phyloP scores from a whole-genome alignment of 129 eudicot species.

The Saposhnikovia divaricata region DNA sequence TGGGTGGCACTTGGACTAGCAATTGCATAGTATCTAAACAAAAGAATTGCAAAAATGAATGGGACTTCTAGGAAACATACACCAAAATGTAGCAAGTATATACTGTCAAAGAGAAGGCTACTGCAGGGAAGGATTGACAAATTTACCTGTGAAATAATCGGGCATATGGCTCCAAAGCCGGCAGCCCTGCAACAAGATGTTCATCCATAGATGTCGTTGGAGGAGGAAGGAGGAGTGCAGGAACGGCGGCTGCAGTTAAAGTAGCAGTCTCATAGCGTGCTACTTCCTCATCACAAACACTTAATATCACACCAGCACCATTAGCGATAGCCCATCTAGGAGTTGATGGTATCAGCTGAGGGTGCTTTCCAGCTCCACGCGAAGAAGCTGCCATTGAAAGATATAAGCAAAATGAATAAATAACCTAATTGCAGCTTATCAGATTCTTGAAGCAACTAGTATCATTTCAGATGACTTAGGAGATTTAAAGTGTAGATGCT shows the following conservation, averaged over 20 bases:
- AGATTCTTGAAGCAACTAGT: background rate
- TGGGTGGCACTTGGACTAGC: constrained; percentile 99
- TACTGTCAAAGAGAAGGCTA: background rate
- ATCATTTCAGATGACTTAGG: background rate
- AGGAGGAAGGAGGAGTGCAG: constrained; percentile 97
- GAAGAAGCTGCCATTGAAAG: constrained; percentile 51
- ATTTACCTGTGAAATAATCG: constrained; percentile 77
- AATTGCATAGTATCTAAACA: constrained; percentile 79
- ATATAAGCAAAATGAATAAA: background rate
- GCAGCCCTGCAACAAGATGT: constrained; percentile 95
- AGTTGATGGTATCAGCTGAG: constrained; percentile 84
- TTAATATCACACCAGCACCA: constrained; percentile 97
- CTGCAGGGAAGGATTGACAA: background rate
- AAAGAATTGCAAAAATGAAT: constrained; percentile 11
- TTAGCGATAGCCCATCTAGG: constrained; percentile 99
- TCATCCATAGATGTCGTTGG: constrained; percentile 96
- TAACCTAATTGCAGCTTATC: constrained; percentile 3
- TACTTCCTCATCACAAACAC: constrained; percentile 96
- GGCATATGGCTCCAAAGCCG: constrained; percentile 96
- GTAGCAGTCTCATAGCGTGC: constrained; percentile 89
- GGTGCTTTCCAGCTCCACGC: constrained; percentile 93
- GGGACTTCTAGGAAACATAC: background rate
- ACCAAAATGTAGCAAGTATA: background rate
- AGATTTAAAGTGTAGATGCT: background rate
- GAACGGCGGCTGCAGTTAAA: constrained; percentile 93